A percentile compares a stretch with the other conserved stretches of the same genome.
phyloP scores from a whole-genome alignment of 495 filamentous ascomycete species.

The Trypethelium eluteriae region DNA sequence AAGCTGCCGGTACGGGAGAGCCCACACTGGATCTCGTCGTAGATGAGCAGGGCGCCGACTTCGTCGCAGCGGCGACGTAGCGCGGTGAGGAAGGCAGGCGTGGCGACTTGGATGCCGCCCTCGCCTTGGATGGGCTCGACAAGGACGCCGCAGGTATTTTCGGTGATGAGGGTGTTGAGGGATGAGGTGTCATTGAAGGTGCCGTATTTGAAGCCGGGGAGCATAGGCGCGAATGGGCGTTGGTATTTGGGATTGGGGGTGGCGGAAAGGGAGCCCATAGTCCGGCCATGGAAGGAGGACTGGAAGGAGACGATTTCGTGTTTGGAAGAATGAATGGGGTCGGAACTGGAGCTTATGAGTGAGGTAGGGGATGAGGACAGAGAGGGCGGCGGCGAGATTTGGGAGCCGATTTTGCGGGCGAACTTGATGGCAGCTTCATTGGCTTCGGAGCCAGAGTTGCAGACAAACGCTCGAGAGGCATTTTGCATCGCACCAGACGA shows the following conservation, averaged over 20 bases:
- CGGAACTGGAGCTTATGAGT: background rate
- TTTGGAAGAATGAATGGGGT: conserved; percentile 39
- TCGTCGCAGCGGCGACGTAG: conserved; percentile 74
- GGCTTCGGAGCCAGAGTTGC: conserved; percentile 89
- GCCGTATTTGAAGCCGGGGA: conserved; percentile 85
- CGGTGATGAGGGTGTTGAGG: conserved; percentile 64
- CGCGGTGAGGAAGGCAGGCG: conserved; percentile 67
- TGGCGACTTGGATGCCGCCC: conserved; percentile 81
- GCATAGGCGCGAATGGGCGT: conserved; percentile 85
- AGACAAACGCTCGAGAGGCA: conserved; percentile 79
- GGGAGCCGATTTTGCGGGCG: conserved; percentile 78
- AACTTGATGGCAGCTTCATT: conserved; percentile 99
- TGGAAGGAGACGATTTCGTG: conserved; percentile 81
- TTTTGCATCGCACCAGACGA: conserved; percentile 71
- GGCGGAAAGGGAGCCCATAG: conserved; percentile 84
- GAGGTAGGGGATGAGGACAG: background rate
- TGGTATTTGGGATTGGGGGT: conserved; percentile 99
- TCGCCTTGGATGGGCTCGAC: conserved; percentile 97
- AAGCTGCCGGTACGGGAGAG: conserved; percentile 75
- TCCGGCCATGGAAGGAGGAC: conserved; percentile 89
- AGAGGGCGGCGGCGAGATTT: conserved; percentile 56
- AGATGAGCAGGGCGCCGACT: conserved; percentile 82
- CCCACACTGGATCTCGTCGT: conserved; percentile 96
- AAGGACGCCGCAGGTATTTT: conserved; percentile 87
- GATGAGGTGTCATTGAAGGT: conserved; percentile 71